Base-by-base conservation (phyloP, 495 filamentous ascomycete species). In the Penicillium argentinense region DNA sequence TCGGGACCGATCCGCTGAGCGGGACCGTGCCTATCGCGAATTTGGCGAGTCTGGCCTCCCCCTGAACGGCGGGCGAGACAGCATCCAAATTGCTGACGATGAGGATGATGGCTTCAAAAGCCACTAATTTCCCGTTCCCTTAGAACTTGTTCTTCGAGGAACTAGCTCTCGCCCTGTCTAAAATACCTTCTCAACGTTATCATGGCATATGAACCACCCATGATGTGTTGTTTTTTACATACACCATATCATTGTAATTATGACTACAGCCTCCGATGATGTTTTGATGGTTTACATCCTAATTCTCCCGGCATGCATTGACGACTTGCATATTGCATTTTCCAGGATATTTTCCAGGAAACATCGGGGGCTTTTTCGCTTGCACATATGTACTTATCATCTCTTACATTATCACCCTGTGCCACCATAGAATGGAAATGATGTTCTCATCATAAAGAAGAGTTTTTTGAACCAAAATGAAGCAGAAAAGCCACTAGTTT, bases 1-100 rank as follows among this genome's bases (percentile, higher is more conserved):
- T 14, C 56, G 72, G 29, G 76, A 82, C 54, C 81, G 79, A 44
- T 60, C 59, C 12, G 44, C 44, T 3, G 72, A 65, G 23, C 60
- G 70, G 6, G 72, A 75, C 14, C 54, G 59, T 25, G 70, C 63
- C 2, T 75, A 69, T 49, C 68, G 66, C 39, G 63, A 64, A 13
- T 60, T 72, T 34, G 68, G 64, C 30, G 61, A 68, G 21, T 44
- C 49, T 2, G 42, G 49, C n/a, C 42, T 57, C 11, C 41, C 48
- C 33, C 48, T 51, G 5, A 22, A 30, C 45, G 45, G 1, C 39
- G 48, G 32, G 24, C 24, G 19, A 1, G 41, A 13, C 14, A 38
- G 39, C 27, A 24, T 27, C 12, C 42, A 32, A 21, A 40, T 33
- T 30, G 37, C 24, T 9, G 28, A 30, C 36, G 33, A 45, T 8